phyloP scores from a whole-genome alignment of 495 filamentous ascomycete genomes.

The Aspergillus egyptiacus region DNA sequence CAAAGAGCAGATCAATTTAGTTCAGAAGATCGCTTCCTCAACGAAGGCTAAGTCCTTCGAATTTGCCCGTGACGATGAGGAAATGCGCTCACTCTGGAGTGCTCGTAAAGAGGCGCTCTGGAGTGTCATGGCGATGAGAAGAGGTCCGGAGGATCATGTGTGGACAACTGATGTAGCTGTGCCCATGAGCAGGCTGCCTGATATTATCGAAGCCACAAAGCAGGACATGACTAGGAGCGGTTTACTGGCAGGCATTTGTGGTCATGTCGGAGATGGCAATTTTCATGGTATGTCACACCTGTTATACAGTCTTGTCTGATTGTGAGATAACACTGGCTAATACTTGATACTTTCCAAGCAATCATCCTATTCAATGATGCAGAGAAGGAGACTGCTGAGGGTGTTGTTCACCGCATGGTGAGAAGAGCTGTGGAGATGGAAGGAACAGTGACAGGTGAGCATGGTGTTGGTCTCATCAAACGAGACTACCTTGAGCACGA shows the following conservation, averaged over 20 bases:
- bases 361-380: constrained; percentile 36
- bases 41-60: constrained; percentile 50
- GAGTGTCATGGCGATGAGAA: constrained; percentile 54
- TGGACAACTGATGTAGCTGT: constrained; percentile 66
- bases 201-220: constrained; percentile 60
- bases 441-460: constrained; percentile 60
- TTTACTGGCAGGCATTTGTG: constrained; percentile 54
- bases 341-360: background rate
- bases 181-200: constrained; percentile 54
- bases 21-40: constrained; percentile 48
- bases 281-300: constrained; percentile 47
- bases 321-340: background rate
- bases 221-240: constrained; percentile 50
- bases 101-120: constrained; percentile 57
- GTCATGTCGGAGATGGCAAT: constrained; percentile 66
- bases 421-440: constrained; percentile 59
- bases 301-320: background rate
- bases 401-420: constrained; percentile 54
- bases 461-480: constrained; percentile 58
- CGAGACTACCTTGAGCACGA: constrained; percentile 49
- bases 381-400: constrained; percentile 45
- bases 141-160: constrained; percentile 51
- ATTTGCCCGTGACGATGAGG: constrained; percentile 50
- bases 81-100: constrained; percentile 56
- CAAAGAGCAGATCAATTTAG: constrained; percentile 55